Percentiles rank a stretch among this genome's conserved stretches.
Evolutionary conservation across 2,329 filamentous ascomycete species (phyloP).

Genomic region (Boeremia lycopersici): DNA sequence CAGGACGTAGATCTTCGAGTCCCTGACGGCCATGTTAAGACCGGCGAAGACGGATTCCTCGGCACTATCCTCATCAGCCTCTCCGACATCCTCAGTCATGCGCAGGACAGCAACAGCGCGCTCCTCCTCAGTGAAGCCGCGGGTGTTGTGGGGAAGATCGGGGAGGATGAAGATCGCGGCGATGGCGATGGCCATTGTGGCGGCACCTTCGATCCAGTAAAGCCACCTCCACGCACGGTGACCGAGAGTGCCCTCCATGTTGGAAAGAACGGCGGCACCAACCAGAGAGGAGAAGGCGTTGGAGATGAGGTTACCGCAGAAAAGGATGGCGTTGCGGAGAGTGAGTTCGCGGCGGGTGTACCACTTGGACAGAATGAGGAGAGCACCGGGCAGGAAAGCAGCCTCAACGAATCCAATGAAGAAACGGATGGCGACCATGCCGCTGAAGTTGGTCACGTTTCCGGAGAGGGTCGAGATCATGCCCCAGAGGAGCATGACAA

Average conservation of each 20-base stretch:
- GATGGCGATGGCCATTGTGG: slow-evolving; percentile 43
- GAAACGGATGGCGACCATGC: slow-evolving; percentile 48
- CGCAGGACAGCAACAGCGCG: slow-evolving; percentile 47
- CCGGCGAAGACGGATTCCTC: slow-evolving; percentile 61
- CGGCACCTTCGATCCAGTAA: slow-evolving; percentile 49
- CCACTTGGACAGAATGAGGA: slow-evolving; percentile 69
- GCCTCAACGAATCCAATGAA: slow-evolving; percentile 48
- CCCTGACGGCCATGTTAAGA: slow-evolving; percentile 64
- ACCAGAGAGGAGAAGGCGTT: slow-evolving; percentile 54
- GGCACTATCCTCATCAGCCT: slow-evolving; percentile 48
- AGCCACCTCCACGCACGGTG: slow-evolving; percentile 50
- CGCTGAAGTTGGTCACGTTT: slow-evolving; percentile 39
- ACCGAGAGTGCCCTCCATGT: slow-evolving; percentile 43
- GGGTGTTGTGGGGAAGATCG: slow-evolving; percentile 48
- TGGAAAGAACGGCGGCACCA: slow-evolving; percentile 49
- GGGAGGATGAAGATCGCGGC: slow-evolving; percentile 40
- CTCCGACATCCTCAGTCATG: slow-evolving; percentile 58
- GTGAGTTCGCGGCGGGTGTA: slow-evolving; percentile 63
- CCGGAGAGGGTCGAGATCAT: slow-evolving; percentile 47
- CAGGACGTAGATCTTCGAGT: slow-evolving; percentile 68
- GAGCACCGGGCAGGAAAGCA: slow-evolving; percentile 65
- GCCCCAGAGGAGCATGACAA: slow-evolving; percentile 49
- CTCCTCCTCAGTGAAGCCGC: slow-evolving; percentile 56
- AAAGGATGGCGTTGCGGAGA: slow-evolving; percentile 48
- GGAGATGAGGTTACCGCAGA: slow-evolving; percentile 52